Conservation (phyloP, 345 rosid genomes). For the Brassica nigra region DNA sequence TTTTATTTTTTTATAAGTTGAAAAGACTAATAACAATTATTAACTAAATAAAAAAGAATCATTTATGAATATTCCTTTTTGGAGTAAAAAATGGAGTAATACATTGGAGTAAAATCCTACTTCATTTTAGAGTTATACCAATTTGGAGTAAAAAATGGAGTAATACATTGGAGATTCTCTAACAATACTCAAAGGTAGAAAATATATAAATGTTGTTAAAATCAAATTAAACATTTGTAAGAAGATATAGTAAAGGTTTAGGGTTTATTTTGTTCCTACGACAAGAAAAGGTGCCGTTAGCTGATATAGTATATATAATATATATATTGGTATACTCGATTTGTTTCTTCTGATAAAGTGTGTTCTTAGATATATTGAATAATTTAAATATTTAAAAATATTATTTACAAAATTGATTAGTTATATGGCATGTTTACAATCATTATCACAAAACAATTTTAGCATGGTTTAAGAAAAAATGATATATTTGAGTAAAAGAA, state of each 20-base stretch:
- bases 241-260: not conserved
- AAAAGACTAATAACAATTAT: no score
- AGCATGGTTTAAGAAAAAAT: not conserved
- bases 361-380: not conserved
- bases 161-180: no score
- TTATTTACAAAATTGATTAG: not conserved
- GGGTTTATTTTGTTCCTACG: not conserved
- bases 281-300: not conserved
- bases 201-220: not conserved
- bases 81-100: no score
- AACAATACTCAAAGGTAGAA: no score
- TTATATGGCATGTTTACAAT: not conserved
- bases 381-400: no score
- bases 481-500: not conserved
- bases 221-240: not conserved
- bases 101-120: no score
- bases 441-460: not conserved
- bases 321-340: no score
- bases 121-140: no score
- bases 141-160: no score
- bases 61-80: no score
- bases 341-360: not conserved
- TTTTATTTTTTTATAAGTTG: no score
- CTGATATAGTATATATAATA: not conserved
- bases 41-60: no score